Evolutionary conservation across 495 filamentous ascomycete species (phyloP), one percentile per base, ranked within the genome.

Genomic region (Wilcoxina mikolae): DNA sequence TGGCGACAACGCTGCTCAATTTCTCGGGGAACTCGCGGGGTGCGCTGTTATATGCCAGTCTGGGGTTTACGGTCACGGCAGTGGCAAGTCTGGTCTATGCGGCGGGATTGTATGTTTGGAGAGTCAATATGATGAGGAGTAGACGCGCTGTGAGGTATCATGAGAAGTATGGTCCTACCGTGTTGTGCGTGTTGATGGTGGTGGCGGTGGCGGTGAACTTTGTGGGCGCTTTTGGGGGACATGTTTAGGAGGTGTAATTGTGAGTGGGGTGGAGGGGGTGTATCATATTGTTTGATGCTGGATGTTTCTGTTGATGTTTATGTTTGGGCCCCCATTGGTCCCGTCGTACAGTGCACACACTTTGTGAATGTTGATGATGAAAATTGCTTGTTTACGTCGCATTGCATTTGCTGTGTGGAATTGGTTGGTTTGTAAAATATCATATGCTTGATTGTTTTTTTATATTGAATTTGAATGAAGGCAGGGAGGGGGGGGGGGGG

Each of bases 1-100:
- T 98, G 56, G 89, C 91, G 4, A 84, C 85, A 18, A 84, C 88
- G 3, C 73, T 96, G 29, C 78, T 98, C 39, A 98, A 98, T 72
- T 98, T 98, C 65, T 69, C 78, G 29, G 66, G 69, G 55, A 67
- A 59, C 44, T 64, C 70, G 22, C 68, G 4, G 69, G 77, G 61
- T 33, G 72, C 43, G 53, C 57, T 49, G 48, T 10, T 54, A 7
- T 76, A 31, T 73, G 83, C 81, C 9, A 78, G 86, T 0, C 83
- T 79, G 64, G 73, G 76, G 0, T 96, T 96, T 68, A 94, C 87
- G 1, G 67, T 90, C 42, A 72, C 95, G 1, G 90, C 89, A 17
- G 72, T 84, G 22, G 15, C 80, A 3, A 76, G 82, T 29, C 72
- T 96, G 11, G 67, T 84, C 53, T 98, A 98, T 68, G 80, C 79